Evolutionary conservation across 768 basidiomycete species (phyloP), one percentile per base, ranked within the genome.

Genomic region (Pleurotus cornucopiae): DNA sequence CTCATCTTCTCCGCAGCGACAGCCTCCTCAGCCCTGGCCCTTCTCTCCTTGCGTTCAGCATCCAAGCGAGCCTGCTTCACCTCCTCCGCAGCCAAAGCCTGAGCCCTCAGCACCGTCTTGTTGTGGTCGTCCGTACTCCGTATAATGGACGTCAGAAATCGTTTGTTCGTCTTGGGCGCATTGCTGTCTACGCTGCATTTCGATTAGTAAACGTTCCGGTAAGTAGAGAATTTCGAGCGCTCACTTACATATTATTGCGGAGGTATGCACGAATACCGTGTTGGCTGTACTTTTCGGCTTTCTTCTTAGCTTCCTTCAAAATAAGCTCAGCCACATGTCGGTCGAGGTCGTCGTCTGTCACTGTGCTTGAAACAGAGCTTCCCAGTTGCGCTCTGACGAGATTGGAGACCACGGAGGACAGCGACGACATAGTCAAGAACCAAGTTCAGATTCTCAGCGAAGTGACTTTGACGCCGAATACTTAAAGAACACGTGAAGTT

Each of bases 51-150:
- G 57, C 82, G 73, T 65, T 88, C 84, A 58, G 80, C 76, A 57
- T 88, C 88, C n/a, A 84, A 79, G 21, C 83, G 71, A 60, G 85
- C 85, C 23, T 72, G 73, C 57, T 89, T 86, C n/a, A 84, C 73
- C 61, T 91, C 89, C 60, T 88, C 79, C 1, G 88, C 86, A 34
- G 89, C 87, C 11, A 74, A 67, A 0, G 86, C 86, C 69, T 91
- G 89, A 21, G 88, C 80, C 55, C 81, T 81, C 18, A 91, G 68
- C 46, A 99, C 76, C 11, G 89, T 85, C 71, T 88, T 85, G 70
- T 99, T 99, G 66, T 99, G 97, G 56, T 95, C 95, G 66, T 97
- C 95, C 3, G 97, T 97, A 61, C 83, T 94, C 62, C 87, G 84
- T 56, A 99, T 94, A 58, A 99, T 94, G 18, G 88, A 86, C 0